Evolutionary conservation across 2,329 filamentous ascomycete genomes (phyloP).

Genomic region (Aspergillus sp.): DNA sequence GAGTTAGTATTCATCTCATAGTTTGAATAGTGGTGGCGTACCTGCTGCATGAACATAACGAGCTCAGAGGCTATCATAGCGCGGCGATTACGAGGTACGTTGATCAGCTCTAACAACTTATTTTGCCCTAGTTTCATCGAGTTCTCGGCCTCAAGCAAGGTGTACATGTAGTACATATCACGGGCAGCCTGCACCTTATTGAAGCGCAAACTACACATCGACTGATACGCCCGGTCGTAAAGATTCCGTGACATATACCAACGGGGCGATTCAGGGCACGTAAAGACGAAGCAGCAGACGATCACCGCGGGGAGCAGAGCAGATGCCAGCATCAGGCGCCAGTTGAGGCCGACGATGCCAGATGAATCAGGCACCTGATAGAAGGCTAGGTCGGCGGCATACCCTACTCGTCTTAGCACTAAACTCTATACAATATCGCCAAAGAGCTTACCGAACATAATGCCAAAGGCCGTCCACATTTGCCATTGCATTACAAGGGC

Average conservation of each 20-base stretch:
- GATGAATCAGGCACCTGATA: slow-evolving; percentile 54
- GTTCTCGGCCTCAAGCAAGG: slow-evolving; percentile 61
- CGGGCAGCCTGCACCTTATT: slow-evolving; percentile 47
- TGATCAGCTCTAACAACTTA: slow-evolving; percentile 58
- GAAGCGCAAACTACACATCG: slow-evolving; percentile 45
- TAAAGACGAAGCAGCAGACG: slow-evolving; percentile 60
- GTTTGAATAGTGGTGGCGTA: slow-evolving; percentile 19
- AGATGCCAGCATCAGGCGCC: slow-evolving; percentile 69
- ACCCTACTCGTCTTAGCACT: slow-evolving; percentile 36
- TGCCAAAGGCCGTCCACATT: slow-evolving; percentile 53
- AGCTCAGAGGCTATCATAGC: slow-evolving; percentile 61
- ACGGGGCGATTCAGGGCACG: slow-evolving; percentile 57
- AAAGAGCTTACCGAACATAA: slow-evolving; percentile 43
- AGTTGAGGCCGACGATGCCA: slow-evolving; percentile 59
- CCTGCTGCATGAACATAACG: slow-evolving; percentile 69
- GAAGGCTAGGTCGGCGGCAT: slow-evolving; percentile 61
- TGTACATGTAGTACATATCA: slow-evolving; percentile 48
- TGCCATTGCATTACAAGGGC: slow-evolving; percentile 84
- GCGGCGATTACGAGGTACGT: slow-evolving; percentile 62
- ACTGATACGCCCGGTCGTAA: slow-evolving; percentile 43
- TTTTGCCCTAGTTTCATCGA: slow-evolving; percentile 52
- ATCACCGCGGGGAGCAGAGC: slow-evolving; percentile 63
- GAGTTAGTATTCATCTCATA: neutral
- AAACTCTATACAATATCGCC: neutral
- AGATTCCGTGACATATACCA: slow-evolving; percentile 50